phyloP scores from a whole-genome alignment of 129 eudicot genomes.

The Tagetes patula region DNA sequence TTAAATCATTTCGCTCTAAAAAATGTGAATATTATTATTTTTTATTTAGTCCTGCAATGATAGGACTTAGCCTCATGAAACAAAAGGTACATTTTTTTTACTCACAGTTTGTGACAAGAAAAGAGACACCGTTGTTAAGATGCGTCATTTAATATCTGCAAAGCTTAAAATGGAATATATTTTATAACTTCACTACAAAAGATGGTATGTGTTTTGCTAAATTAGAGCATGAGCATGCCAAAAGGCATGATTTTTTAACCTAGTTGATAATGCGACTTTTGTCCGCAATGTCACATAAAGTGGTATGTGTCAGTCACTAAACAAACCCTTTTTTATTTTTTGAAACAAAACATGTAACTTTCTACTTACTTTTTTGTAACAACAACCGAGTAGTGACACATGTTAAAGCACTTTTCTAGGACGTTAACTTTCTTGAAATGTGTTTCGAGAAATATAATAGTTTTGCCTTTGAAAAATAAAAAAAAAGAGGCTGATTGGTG shows the following conservation, averaged over 20 bases:
- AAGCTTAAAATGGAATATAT: constrained; percentile 2
- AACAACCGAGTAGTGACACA: not conserved
- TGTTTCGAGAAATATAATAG: not conserved
- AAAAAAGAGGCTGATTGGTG: not conserved
- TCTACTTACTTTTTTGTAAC: constrained; percentile 15
- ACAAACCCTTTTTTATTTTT: not conserved
- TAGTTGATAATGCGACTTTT: constrained; percentile 16
- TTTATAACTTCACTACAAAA: constrained; percentile 6
- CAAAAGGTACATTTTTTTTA: not conserved
- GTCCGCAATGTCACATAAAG: constrained; percentile 17
- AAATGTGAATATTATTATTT: too few species aligned
- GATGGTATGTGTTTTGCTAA: constrained; percentile 15
- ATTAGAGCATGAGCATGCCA: not conserved
- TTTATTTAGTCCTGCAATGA: too few species aligned
- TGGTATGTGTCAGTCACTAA: not conserved
- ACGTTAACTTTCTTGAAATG: too few species aligned
- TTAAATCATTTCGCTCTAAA: too few species aligned
- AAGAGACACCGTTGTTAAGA: not conserved
- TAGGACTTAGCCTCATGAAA: not conserved
- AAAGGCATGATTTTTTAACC: constrained; percentile 24
- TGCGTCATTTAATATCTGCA: constrained; percentile 9
- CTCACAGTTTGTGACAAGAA: not conserved
- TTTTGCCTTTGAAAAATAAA: not conserved
- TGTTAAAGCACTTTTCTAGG: not conserved
- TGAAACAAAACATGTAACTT: constrained; percentile 24